Base-by-base conservation (phyloP, 495 filamentous ascomycete species). In the Penicillium goetzii region DNA sequence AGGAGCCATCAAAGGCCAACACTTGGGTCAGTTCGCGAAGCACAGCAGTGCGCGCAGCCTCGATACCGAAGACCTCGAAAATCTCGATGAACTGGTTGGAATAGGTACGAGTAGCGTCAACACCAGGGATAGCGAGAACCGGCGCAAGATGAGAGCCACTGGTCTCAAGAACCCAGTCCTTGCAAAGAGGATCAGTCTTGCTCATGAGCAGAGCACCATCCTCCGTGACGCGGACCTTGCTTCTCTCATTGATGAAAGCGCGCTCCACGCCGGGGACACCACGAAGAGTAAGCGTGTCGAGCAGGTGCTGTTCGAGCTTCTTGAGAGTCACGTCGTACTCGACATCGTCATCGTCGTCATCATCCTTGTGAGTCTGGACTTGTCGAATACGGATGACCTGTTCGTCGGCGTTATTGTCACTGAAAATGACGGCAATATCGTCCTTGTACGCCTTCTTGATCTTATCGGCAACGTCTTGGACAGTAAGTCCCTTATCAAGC, bases 81-180 rank as follows among this genome's bases (percentile, higher is more conserved):
- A 96, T 86, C 76, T 99, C 93, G 67, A 92, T 90, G 72, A 99
- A 91, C 69, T 93, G 91, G 81, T 99, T 99, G 43, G 92, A 93
- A 70, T 90, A 95, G 6, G 94, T 98, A 36, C 92, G 88, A n/a
- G 78, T 90, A 32, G 91, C 83, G 66, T 99, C 91, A 14, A 99
- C 93, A 34, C 95, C 95, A 34, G 91, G 89, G 56, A 98, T 88
- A 0, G 89, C 81, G 63, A 99, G 78, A 38, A 97, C 93, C 40
- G 91, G 85, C 33, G 86, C 89, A 41, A 99, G 83, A 28, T 92
- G 84, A 30, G 93, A 94, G 52, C 95, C 95, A 63, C 86, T 90
- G 12, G 96, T 99, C 76, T 98, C 95, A 36, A 99, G 86, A 68
- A 91, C 92, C 92, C 93, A 97, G 72, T 98, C 93, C 63, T 89